Evolutionary conservation across 805 yeast species (phyloP).

Genomic region (Cyberlindnera samutprakarnensis): DNA sequence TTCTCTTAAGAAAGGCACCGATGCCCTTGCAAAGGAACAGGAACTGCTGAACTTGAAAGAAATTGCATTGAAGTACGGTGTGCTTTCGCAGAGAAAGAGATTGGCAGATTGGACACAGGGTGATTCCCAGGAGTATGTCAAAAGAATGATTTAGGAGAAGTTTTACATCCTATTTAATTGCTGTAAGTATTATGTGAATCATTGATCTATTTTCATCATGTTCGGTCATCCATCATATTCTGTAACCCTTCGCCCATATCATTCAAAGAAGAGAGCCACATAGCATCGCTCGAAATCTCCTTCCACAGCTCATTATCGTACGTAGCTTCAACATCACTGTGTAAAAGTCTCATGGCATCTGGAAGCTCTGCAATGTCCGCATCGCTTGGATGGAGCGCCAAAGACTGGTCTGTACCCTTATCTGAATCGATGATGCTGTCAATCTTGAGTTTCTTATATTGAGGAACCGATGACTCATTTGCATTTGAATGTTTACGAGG

Average conservation of each 20-base stretch:
- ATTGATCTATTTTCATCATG: slow-evolving; percentile 20
- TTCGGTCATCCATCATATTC: slow-evolving; percentile 18
- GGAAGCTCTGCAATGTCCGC: slow-evolving; percentile 15
- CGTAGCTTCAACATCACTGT: slow-evolving; percentile 25
- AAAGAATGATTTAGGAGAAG: slow-evolving; percentile 27
- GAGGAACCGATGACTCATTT: slow-evolving; percentile 13
- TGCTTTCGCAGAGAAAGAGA: slow-evolving; percentile 45
- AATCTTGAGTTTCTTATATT: slow-evolving; percentile 11
- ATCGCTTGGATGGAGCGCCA: slow-evolving; percentile 14
- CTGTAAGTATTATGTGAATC: slow-evolving; percentile 27
- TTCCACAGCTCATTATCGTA: slow-evolving; percentile 59
- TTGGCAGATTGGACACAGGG: slow-evolving; percentile 52
- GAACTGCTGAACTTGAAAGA: slow-evolving; percentile 37
- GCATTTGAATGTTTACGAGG: neutral
- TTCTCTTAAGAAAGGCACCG: neutral
- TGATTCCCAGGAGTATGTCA: slow-evolving; percentile 39
- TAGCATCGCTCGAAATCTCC: slow-evolving; percentile 70
- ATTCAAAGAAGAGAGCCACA: slow-evolving; percentile 47
- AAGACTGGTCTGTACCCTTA: slow-evolving; percentile 6
- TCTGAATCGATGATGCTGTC: slow-evolving; percentile 10
- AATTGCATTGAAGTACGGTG: slow-evolving; percentile 35
- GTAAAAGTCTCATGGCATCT: slow-evolving; percentile 24
- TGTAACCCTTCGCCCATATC: slow-evolving; percentile 34
- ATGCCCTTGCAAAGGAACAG: slow-evolving; percentile 17
- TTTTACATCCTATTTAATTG: slow-evolving; percentile 6